Base-by-base conservation (phyloP, 768 basidiomycete species). In the Exidia glandulosa region DNA sequence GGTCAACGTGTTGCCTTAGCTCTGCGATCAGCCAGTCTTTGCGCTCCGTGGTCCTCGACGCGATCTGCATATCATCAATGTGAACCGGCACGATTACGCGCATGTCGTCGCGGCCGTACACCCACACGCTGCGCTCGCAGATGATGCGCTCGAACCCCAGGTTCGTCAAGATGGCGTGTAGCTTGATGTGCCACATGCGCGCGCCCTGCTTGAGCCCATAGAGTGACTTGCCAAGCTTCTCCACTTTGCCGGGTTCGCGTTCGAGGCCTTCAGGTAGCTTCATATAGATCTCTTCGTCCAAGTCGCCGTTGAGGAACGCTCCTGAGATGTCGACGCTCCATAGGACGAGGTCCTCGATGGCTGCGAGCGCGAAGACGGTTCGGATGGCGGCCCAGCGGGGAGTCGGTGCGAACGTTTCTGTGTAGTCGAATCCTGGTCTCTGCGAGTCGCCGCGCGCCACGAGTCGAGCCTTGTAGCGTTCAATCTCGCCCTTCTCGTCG, bases 381-480 rank as follows among this genome's bases (percentile, higher is more conserved):
- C 67, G 65, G 25, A 73, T 52, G 6, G 70, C 63, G 3, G 61
- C 57, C 32, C 63, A 63, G 34, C 64, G 64, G n/a, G 61, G 64
- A 3, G 65, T 62, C 19, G 70, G 69, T 16, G 70, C 57, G 56
- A 65, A 69, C 29, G 68, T 74, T 13, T 69, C 68, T 19, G 66
- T 56, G 62, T 65, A 75, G 62, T 73, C 67, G 33, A 64, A 34
- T 3, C 73, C 70, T 13, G 61, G 64, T 6, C 69, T 57, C 60
- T 76, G 75, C 2, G 67, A 59, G 63, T 66, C 75, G 0, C 75
- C 75, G 52, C 71, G 65, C 1, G 73, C 73, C 9, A 73, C 71
- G 31, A 75, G 64, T 27, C 72, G 34, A 14, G 69, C 72, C 61
- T 76, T 75, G 64, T 68, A 66, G 10, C 65, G 61, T 9, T 61